Evolutionary conservation across 176 grass and related monocot genomes (phyloP), one percentile per base, ranked within the genome.

Genomic region (Ananas comosus): DNA sequence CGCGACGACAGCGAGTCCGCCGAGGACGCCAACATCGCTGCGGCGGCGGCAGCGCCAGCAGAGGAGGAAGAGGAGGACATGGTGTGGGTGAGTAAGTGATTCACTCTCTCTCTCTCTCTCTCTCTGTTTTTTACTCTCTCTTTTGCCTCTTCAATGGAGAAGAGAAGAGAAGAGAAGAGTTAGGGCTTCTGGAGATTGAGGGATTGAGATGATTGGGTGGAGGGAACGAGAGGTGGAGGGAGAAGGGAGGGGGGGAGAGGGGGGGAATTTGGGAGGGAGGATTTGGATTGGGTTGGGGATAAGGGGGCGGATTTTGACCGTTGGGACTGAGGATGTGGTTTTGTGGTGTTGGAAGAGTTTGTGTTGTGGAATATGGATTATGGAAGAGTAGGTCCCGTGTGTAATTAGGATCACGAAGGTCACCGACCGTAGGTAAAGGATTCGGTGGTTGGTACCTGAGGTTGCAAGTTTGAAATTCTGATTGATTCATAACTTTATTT

Each of bases 221-320:
- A 3, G 1, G 10, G 18, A 56, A 70, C 13, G 16, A 21, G 14
- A 4, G 64, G 27, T 48, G 47, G 49, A 29, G 23, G 74, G 81
- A 71, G 13, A 51, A 80, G 56, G 76, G 29, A 65, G 84, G 70
- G 72, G 71, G 83, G 48, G 58, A 11, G 29, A 65, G 84, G 70
- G 72, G 71, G 83, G 48, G 58, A 11, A 28, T 71, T 33, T 56
- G 12, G 48, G 66, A 23, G 28, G 66, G 56, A 74, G 71, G 29
- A 74, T 89, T 76, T 74, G 86, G 87, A 87, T 90, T 90, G 81
- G 80, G 70, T 90, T 84, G 76, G 83, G 84, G 65, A 82, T 82
- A 76, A 76, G 88, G 81, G 83, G 81, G 70, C 25, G 9, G 49
- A 72, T 80, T 81, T 51, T 74, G 79, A 81, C 79, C 79, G 79